phyloP scores from a whole-genome alignment of 345 rosid genomes.

The Populus nigra region DNA sequence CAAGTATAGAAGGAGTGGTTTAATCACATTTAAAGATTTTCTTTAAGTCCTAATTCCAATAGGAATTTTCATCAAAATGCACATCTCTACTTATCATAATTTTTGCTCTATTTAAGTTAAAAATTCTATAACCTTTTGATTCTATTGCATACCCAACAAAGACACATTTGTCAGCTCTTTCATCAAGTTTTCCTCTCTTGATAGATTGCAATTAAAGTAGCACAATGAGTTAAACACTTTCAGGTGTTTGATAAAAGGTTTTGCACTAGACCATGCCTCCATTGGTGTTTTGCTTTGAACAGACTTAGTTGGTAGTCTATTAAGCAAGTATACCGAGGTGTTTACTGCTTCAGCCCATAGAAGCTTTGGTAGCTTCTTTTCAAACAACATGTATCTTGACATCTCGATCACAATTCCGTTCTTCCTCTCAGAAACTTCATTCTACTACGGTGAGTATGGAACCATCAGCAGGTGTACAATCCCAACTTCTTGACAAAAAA shows the following conservation, averaged over 20 bases:
- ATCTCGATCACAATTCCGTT: neutral
- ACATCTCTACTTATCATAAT: neutral
- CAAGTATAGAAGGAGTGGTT: rapidly evolving
- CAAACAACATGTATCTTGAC: neutral
- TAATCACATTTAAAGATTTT: neutral
- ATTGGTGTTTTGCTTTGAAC: neutral
- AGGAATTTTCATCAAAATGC: neutral
- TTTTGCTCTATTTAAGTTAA: neutral
- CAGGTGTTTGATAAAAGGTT: neutral
- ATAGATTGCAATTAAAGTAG: neutral
- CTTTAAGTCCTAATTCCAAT: neutral
- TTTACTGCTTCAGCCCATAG: neutral
- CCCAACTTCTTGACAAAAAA: neutral
- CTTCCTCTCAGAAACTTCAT: neutral
- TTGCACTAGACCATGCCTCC: neutral
- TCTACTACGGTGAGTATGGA: neutral
- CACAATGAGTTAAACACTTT: neutral
- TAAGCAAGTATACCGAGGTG: neutral
- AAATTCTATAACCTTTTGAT: neutral
- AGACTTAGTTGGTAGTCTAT: neutral
- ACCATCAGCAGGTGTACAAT: neutral
- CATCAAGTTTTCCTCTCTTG: neutral
- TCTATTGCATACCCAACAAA: neutral
- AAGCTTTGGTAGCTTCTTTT: neutral
- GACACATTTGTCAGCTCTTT: neutral